Evolutionary conservation across 768 basidiomycete species (phyloP).

Genomic region (Mycena vulgaris): DNA sequence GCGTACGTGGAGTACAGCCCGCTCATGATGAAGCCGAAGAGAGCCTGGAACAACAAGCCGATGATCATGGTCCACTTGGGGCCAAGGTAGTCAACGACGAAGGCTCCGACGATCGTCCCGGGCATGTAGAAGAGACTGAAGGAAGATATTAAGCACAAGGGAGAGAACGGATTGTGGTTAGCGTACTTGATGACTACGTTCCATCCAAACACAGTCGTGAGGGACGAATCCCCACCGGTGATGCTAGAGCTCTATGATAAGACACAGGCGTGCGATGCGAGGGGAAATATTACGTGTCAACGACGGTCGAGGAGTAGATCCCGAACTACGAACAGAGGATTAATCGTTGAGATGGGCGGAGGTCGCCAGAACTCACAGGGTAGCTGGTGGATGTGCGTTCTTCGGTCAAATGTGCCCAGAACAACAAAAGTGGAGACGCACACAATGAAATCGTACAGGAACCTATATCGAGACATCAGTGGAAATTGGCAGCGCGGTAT

Average conservation of each 20-base stretch:
- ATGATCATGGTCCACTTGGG: constrained; percentile 75
- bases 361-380: constrained; percentile 63
- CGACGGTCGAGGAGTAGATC: constrained; percentile 84
- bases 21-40: constrained; percentile 92
- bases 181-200: constrained; percentile 84
- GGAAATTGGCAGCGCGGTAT: background rate
- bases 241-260: constrained; percentile 57
- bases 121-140: constrained; percentile 58
- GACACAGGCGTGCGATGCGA: background rate
- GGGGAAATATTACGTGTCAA: constrained; percentile 65
- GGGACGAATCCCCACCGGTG: constrained; percentile 65
- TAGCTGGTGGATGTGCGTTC: constrained; percentile 57
- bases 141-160: background rate
- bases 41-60: constrained; percentile 77
- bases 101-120: constrained; percentile 80
- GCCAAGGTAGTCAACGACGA: constrained; percentile 81
- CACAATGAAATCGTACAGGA: constrained; percentile 87
- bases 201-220: constrained; percentile 86
- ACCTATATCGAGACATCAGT: constrained; percentile 54
- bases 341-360: constrained; percentile 1
- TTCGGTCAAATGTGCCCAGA: background rate
- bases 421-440: constrained; percentile 51
- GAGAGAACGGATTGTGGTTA: background rate
- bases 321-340: constrained; percentile 68
- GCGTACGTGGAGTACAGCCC: constrained; percentile 76